Percentiles rank a stretch among this genome's conserved stretches.
These are phyloP conservation scores for Conoideocrella luteorostrata DNA, from an alignment of 2,329 filamentous ascomycete genomes.

Conservation along the genomic window DNA sequence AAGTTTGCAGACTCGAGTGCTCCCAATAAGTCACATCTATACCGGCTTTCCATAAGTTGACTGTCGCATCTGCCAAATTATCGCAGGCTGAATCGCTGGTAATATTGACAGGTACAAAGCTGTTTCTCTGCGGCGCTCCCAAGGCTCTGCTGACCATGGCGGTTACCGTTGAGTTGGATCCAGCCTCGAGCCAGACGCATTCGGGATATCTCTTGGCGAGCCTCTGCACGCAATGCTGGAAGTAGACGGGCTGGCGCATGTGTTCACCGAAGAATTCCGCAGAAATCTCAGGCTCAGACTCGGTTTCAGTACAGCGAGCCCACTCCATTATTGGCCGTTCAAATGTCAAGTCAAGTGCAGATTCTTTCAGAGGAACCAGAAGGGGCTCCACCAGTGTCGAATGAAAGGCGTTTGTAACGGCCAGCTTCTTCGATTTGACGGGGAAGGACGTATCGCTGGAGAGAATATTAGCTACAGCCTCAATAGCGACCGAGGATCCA, in stretches of 20 bases:
- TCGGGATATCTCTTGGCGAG: constrained; percentile 23
- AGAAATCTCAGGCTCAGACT: neutral
- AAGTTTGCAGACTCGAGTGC: constrained; percentile 21
- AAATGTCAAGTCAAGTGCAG: constrained; percentile 15
- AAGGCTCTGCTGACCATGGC: constrained; percentile 25
- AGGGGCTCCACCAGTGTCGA: constrained; percentile 33
- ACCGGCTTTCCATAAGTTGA: constrained; percentile 34
- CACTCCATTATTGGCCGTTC: constrained; percentile 5
- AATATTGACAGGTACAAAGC: constrained; percentile 7
- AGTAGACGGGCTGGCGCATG: constrained; percentile 37
- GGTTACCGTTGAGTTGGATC: constrained; percentile 29
- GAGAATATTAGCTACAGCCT: constrained; percentile 13
- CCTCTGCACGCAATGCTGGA: constrained; percentile 33
- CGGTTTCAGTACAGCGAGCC: constrained; percentile 7
- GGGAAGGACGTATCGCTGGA: neutral
- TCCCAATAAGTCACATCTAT: constrained; percentile 30
- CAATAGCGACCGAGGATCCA: constrained; percentile 26
- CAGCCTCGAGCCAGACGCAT: constrained; percentile 32
- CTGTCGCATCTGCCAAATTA: constrained; percentile 19
- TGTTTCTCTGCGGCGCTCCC: neutral
- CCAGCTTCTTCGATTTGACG: constrained; percentile 30
- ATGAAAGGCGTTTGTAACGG: constrained; percentile 43
- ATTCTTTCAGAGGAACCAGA: constrained; percentile 16
- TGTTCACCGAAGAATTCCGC: constrained; percentile 24
- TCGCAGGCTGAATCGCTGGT: neutral